A percentile compares a stretch with the other conserved stretches of the same genome.
Conservation (phyloP, 2,329 filamentous ascomycete species). For the Claviceps pazoutovae region DNA sequence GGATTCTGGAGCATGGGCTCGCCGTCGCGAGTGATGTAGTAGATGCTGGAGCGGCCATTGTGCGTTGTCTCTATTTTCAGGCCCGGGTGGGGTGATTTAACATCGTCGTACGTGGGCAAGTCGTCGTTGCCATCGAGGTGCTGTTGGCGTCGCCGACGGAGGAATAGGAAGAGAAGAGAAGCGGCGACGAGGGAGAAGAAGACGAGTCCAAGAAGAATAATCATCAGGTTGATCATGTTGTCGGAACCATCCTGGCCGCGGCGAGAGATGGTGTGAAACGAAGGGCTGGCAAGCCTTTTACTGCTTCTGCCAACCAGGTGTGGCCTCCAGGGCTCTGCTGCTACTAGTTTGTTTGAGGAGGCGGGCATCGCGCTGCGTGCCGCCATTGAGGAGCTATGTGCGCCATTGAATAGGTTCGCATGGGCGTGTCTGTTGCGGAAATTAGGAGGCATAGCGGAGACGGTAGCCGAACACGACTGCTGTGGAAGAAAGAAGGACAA, state of each 20-base stretch:
- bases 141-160: constrained; percentile 43
- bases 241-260: constrained; percentile 31
- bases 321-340: constrained; percentile 7
- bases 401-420: constrained; percentile 1
- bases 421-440: not conserved
- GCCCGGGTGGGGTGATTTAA: constrained; percentile 34
- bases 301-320: constrained; percentile 2
- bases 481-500: constrained; percentile 7
- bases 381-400: constrained; percentile 2
- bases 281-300: constrained; percentile 4
- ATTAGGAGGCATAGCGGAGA: constrained; percentile 7
- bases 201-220: constrained; percentile 64
- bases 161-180: constrained; percentile 56
- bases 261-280: constrained; percentile 5
- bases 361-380: constrained; percentile 7
- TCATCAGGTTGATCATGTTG: constrained; percentile 61
- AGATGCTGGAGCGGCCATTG: constrained; percentile 50
- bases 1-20: constrained; percentile 63
- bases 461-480: not conserved
- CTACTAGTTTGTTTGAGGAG: not conserved
- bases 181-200: constrained; percentile 57
- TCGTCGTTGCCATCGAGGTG: constrained; percentile 30
- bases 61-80: constrained; percentile 45
- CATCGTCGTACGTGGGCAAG: constrained; percentile 58
- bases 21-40: constrained; percentile 68